These are phyloP conservation scores for Centrapalus pauciflorus DNA, from an alignment of 129 eudicot genomes.

Conservation along the genomic window DNA sequence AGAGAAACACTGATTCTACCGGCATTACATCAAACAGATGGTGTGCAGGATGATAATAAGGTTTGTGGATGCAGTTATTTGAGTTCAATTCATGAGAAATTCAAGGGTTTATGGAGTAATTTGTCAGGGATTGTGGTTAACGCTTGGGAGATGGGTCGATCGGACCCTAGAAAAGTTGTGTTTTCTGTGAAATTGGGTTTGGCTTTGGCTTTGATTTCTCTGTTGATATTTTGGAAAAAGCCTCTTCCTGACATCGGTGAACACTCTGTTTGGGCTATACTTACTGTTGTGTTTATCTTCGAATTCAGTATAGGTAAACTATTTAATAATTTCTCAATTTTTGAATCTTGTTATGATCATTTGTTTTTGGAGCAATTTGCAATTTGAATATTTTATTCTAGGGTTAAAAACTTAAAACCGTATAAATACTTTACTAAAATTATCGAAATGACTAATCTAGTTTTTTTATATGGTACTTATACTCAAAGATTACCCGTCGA, in stretches of 20 bases:
- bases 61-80: conserved; percentile 5
- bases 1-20: conserved; percentile 15
- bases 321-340: not conserved
- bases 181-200: conserved; percentile 43
- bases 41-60: not conserved
- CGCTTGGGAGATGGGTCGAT: no score
- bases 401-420: no score
- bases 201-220: conserved; percentile 38
- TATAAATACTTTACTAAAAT: no score
- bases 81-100: not conserved
- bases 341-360: no score
- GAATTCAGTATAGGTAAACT: conserved; percentile 49
- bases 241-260: conserved; percentile 30
- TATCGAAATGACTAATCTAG: no score
- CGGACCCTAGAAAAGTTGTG: conserved; percentile 38
- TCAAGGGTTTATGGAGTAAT: conserved; percentile 2
- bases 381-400: no score
- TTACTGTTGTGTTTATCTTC: conserved; percentile 46
- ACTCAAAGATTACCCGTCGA: no score
- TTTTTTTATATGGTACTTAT: no score
- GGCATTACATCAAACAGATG: not conserved
- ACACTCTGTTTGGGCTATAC: conserved; percentile 45
- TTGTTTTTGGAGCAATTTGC: no score
- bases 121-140: conserved; percentile 4
- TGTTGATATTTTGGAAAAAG: conserved; percentile 35